Evolutionary conservation across 352 stramenopile species (phyloP).

Genomic region (Phytophthora kernoviae): DNA sequence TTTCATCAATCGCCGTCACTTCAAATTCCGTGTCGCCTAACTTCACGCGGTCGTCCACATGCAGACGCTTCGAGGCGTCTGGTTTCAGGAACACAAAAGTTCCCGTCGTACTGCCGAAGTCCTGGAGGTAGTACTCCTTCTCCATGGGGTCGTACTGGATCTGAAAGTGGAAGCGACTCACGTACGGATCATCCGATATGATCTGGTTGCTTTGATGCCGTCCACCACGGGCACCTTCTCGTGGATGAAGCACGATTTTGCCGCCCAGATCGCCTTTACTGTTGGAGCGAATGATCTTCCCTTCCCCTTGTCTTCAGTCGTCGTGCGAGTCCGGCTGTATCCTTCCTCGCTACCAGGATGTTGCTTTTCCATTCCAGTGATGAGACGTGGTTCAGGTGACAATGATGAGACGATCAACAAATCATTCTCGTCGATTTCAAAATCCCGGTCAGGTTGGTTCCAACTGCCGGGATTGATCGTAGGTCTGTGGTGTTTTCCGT

Average conservation of each 20-base stretch:
- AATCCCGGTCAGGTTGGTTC: constrained; percentile 32
- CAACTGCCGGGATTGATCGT: constrained; percentile 19
- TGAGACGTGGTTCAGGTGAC: constrained; percentile 50
- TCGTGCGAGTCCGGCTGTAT: constrained; percentile 2
- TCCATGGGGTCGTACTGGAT: constrained; percentile 83
- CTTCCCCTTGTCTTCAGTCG: constrained; percentile 36
- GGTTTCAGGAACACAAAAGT: constrained; percentile 85
- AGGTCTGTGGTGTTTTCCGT: constrained; percentile 15
- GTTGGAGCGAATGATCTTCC: constrained; percentile 17
- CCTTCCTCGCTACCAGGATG: constrained; percentile 4
- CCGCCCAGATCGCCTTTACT: constrained; percentile 24
- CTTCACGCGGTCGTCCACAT: constrained; percentile 73
- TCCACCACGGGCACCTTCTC: constrained; percentile 63
- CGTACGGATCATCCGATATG: constrained; percentile 85
- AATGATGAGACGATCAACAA: constrained; percentile 76
- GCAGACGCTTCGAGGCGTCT: constrained; percentile 69
- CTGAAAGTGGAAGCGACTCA: constrained; percentile 83
- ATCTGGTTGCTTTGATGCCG: constrained; percentile 86
- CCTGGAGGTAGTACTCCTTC: constrained; percentile 85
- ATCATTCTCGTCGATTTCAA: constrained; percentile 75
- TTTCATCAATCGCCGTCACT: constrained; percentile 75
- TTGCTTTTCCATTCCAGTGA: constrained; percentile 16
- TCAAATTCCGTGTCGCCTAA: constrained; percentile 84
- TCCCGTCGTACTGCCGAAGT: constrained; percentile 79
- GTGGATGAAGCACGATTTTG: constrained; percentile 72